Evolutionary conservation across 176 grass and related monocot genomes (phyloP), one percentile per base, ranked within the genome.

Genomic region (Carex parvula): DNA sequence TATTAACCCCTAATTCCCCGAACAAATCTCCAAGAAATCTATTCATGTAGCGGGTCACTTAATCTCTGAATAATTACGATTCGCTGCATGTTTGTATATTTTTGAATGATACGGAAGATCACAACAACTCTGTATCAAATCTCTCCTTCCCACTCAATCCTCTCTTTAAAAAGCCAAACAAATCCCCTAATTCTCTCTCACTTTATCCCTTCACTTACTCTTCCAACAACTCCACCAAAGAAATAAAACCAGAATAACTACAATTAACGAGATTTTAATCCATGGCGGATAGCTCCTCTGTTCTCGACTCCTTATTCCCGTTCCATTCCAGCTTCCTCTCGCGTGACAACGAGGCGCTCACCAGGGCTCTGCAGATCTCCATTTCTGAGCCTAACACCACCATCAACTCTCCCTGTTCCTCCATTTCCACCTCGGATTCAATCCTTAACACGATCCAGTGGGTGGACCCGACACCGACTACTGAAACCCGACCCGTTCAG

Each of bases 241-340:
- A 60, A 26, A 29, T 2, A 20, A 70, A 59, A 3, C 22, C 58
- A 11, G 7, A 63, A 3, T 42, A 24, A 17, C 32, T 60, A 33
- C 26, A 13, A 50, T 3, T 50, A 6, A 59, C 16, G 22, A 6
- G 21, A 8, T 7, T 8, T 41, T 2, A 3, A 59, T 81, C 13
- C 32, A 35, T 89, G 88, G 93, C 94, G 90, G 91, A 94, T 81
- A 81, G 83, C 55, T 84, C 69, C 48, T 82, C 84, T 52, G 77
- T 53, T 32, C 20, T 87, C 73, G 85, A 93, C 54, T 88, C 90
- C 2, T 98, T 89, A 82, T 72, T 86, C 6, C n/a, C 90, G 12
- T 73, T 58, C 60, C 59, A 75, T 26, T 2, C 84, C 32, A 46
- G 56, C 15, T 70, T 85, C 46, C 17, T 78, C 44, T 11, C 86